phyloP scores from a whole-genome alignment of 2,329 filamentous ascomycete species.

The Cordyceps pruinosa region DNA sequence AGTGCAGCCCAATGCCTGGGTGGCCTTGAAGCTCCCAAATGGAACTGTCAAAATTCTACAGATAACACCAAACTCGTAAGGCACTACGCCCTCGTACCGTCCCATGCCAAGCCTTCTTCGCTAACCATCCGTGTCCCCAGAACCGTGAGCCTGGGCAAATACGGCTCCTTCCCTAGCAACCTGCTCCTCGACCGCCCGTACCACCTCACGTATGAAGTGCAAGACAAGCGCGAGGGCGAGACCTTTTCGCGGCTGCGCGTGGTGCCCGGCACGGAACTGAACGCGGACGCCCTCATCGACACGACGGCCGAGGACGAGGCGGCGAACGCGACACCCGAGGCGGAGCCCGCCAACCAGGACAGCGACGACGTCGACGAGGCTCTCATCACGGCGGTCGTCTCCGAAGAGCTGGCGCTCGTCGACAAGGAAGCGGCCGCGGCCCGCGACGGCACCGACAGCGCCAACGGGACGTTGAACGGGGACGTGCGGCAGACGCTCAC shows the following conservation, averaged over 20 bases:
- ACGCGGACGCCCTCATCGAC: slow-evolving; percentile 65
- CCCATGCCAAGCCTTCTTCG: neutral
- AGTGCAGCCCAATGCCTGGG: slow-evolving; percentile 52
- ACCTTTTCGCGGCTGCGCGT: slow-evolving; percentile 65
- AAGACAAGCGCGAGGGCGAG: slow-evolving; percentile 61
- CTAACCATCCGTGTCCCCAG: slow-evolving; percentile 39
- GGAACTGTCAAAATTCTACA: slow-evolving; percentile 52
- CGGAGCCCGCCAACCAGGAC: slow-evolving; percentile 30
- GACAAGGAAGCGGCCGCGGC: slow-evolving; percentile 23
- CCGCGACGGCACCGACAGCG: slow-evolving; percentile 23
- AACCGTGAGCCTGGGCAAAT: slow-evolving; percentile 84
- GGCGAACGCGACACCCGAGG: slow-evolving; percentile 17
- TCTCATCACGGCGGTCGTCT: slow-evolving; percentile 30
- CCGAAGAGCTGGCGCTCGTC: slow-evolving; percentile 36
- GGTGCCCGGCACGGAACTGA: slow-evolving; percentile 73
- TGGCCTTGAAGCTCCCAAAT: slow-evolving; percentile 52
- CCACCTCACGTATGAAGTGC: slow-evolving; percentile 83
- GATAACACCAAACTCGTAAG: slow-evolving; percentile 53
- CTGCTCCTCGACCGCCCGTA: slow-evolving; percentile 86
- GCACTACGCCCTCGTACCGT: neutral
- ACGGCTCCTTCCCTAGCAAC: slow-evolving; percentile 83
- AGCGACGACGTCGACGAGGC: slow-evolving; percentile 40
- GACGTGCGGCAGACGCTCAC: slow-evolving; percentile 68
- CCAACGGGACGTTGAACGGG: slow-evolving; percentile 48
- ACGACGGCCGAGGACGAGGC: slow-evolving; percentile 30